Base-by-base conservation (phyloP, 2,329 filamentous ascomycete genomes). In the Clarireedia homoeocarpa region DNA sequence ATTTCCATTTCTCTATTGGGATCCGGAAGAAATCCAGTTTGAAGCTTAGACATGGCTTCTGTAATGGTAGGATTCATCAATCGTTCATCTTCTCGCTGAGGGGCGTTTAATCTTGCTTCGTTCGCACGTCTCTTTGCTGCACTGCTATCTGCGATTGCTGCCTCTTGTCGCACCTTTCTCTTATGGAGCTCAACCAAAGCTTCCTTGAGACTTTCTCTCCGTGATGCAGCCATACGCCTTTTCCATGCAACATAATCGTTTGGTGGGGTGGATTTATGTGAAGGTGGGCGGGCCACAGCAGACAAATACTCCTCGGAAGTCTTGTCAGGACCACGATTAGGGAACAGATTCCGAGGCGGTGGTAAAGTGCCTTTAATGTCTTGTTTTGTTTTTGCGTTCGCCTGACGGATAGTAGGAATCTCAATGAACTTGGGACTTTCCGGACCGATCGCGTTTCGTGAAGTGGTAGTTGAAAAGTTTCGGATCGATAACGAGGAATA, bases 391-490 rank as follows among this genome's bases (percentile, higher is more conserved):
- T 71, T 73, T 14, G 69, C 69, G 63, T 80, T 75, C 34, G 59
- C 59, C 63, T 96, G 90, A n/a, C 83, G 80, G 49, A 88, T 81
- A 63, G 79, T 78, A 48, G 91, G 92, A 55, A 96, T 77, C 62
- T 89, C 84, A 73, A 97, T 88, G 76, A 88, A 97, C 62, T 82
- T 81, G 48, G 94, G 92, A 38, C 91, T 95, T 70, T 96, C 89
- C 49, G 94, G 92, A 17, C 86, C 86, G 61, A 91, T 76, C 50
- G 73, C 73, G 49, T 67, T 69, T 56, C 66, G 63, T n/a, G 70
- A 46, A 17, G 73, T 49, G 15, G 78, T 73, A 24, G 76, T 75
- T 60, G 74, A 73, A 66, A 79, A 80, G 55, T 73, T 57, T 62
- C 72, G 71, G 48, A 70, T 61, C 51, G 68, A 61, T 58, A 63